A percentile compares a stretch with the other conserved stretches of the same genome.
Conservation (phyloP, 345 rosid species). For the Pistacia atlantica region DNA sequence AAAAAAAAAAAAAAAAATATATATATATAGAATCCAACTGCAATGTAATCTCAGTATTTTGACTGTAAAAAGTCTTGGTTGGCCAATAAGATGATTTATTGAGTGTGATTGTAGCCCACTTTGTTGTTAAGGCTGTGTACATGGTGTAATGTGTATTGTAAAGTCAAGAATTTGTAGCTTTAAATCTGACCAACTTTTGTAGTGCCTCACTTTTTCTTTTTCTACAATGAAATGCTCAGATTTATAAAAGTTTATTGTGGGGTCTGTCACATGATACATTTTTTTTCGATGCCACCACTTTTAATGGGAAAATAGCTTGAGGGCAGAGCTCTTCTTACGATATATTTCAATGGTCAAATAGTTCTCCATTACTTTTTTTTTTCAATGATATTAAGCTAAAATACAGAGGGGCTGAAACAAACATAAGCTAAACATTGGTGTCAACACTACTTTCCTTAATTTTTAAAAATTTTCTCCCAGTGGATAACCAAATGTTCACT, state of each 20-base stretch:
- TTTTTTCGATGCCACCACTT: no score
- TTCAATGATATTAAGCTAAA: no score
- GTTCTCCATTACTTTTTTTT: no score
- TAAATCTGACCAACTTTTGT: neutral
- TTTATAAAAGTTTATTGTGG: neutral
- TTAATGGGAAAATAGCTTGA: no score
- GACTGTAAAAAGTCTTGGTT: neutral
- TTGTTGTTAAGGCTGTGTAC: neutral
- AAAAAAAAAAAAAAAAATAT: neutral
- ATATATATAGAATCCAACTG: slow-evolving; percentile 1
- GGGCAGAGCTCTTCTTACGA: no score
- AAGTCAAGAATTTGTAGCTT: neutral
- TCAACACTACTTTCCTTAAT: no score
- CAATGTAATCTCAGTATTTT: neutral
- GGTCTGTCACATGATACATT: neutral
- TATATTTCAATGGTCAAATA: no score
- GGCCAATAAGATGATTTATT: slow-evolving; percentile 19
- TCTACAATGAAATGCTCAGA: neutral
- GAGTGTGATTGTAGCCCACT: neutral
- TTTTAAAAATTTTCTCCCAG: no score
- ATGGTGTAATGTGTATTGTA: neutral
- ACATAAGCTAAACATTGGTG: no score
- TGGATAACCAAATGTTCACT: no score
- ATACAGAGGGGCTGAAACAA: no score
- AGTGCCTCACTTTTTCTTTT: neutral